These are phyloP conservation scores for Fraxinus americana DNA, from an alignment of 257 asterid species.

Conservation along the genomic window DNA sequence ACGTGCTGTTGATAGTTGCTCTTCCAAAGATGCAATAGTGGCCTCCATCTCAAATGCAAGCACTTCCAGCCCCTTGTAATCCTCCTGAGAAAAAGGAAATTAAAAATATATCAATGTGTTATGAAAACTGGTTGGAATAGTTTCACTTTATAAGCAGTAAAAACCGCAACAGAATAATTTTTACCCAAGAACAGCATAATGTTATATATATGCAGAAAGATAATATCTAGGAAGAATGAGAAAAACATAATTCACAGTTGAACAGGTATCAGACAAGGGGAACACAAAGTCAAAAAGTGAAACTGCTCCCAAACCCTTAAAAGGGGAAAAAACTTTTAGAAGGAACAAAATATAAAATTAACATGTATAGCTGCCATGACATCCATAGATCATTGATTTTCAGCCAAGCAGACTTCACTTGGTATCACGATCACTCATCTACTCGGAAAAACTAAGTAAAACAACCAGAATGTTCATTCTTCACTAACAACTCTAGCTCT, in stretches of 20 bases:
- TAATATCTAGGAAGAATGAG: conserved; percentile 5
- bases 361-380: neutral
- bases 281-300: conserved; percentile 9
- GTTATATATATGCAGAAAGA: neutral
- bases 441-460: neutral
- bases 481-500: conserved; percentile 5
- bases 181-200: neutral
- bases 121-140: neutral
- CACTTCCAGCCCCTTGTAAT: conserved; percentile 79
- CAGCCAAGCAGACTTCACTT: neutral
- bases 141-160: neutral
- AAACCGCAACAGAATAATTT: neutral
- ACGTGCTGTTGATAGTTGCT: conserved; percentile 52
- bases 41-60: conserved; percentile 94
- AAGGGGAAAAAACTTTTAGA: neutral
- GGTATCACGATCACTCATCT: neutral
- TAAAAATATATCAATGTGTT: neutral
- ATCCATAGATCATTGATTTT: neutral
- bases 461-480: neutral
- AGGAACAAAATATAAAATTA: neutral
- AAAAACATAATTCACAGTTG: neutral
- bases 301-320: neutral
- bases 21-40: conserved; percentile 76
- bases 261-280: conserved; percentile 6
- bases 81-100: conserved; percentile 53